Base-by-base conservation (phyloP, 2,329 filamentous ascomycete species). In the Cyphellophora europaea region DNA sequence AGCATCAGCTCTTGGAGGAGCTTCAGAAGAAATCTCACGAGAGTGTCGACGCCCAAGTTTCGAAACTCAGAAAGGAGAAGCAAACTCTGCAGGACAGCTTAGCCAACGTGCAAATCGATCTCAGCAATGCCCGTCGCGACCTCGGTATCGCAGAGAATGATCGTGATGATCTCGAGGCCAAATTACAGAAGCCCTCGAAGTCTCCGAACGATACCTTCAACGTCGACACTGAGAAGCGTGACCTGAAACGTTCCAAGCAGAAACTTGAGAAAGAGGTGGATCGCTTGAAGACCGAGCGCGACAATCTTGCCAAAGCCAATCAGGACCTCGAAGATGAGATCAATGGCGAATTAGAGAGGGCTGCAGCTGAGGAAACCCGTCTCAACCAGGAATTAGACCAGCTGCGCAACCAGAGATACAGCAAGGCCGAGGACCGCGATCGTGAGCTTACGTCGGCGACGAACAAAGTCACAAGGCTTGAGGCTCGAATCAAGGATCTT, bases 261-360 rank as follows among this genome's bases (percentile, higher is more conserved):
- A 79, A 77, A 49, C 66, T 83, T 12, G 80, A 85, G 43, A 70
- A 65, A 41, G 80, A 85, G 49, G 63, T 82, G 11, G 73, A 75
- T 27, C 67, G 77, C 10, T 60, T 83, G 11, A 73, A 66, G 33
- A 75, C 81, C 6, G 79, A 85, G 51, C 79, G 77, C 48, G 67
- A 65, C 36, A 53, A 63, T 1, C 58, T 82, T 23, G 40, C 63
- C 10, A 69, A 76, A 38, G 69, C 77, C 41, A 74, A 73, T 19
- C 62, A 71, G 27, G 60, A 66, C 2, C 57, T 82, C 3, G 79
- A 85, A 51, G 67, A 65, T 43, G 72, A 79, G 18, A 66, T 85
- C 2, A 72, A 81, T 36, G 63, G 71, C 10, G 79, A 84, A 52
- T 71, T 81, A 35, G 74, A 78, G 44, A 72, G 76, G 53, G 77